Evolutionary conservation across 805 yeast species (phyloP).

Genomic region (Alloascoidea africana): DNA sequence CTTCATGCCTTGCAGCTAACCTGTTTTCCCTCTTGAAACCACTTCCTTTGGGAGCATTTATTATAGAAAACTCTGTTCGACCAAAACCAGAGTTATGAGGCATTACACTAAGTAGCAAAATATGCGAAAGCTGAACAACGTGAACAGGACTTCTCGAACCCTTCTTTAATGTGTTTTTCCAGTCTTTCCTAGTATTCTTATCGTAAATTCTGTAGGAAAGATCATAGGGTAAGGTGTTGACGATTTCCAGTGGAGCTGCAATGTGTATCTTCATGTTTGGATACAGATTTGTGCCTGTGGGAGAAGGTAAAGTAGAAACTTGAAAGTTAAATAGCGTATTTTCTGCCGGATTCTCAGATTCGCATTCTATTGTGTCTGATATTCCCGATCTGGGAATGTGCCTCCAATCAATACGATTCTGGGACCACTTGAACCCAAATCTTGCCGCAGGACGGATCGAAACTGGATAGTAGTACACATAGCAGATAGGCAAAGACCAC

Average conservation of each 20-base stretch:
- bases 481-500: constrained; percentile 60
- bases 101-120: constrained; percentile 54
- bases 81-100: constrained; percentile 48
- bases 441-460: constrained; percentile 46
- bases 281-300: constrained; percentile 54
- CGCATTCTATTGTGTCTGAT: constrained; percentile 42
- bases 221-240: constrained; percentile 76
- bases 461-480: constrained; percentile 42
- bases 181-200: constrained; percentile 50
- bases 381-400: constrained; percentile 29
- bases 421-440: constrained; percentile 55
- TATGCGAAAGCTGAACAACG: constrained; percentile 58
- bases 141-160: constrained; percentile 68
- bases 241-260: constrained; percentile 76
- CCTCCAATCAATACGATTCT: constrained; percentile 49
- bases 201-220: constrained; percentile 63
- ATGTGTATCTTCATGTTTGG: constrained; percentile 72
- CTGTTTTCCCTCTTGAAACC: constrained; percentile 41
- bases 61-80: constrained; percentile 60
- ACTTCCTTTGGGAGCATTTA: constrained; percentile 33
- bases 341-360: constrained; percentile 22
- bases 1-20: constrained; percentile 36
- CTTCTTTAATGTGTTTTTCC: constrained; percentile 43
- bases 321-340: constrained; percentile 49
- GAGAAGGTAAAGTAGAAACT: constrained; percentile 49